phyloP scores from a whole-genome alignment of 1,284 basidiomycete species.

The Leucoagaricus sp. region DNA sequence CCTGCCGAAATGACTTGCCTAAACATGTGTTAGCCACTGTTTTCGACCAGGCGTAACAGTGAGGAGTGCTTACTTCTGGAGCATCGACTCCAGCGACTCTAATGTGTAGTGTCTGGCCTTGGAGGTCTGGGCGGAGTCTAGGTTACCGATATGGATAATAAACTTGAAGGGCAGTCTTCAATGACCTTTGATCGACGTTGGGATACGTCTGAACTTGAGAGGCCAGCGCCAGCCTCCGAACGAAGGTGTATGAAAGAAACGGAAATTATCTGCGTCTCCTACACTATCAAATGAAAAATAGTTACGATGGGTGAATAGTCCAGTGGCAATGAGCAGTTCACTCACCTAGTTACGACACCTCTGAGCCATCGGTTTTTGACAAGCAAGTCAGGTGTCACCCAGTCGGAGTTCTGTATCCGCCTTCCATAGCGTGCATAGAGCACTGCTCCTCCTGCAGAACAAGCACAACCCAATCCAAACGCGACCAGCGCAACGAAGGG shows the following conservation, averaged over 20 bases:
- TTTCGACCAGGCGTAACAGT: neutral
- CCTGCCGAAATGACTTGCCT: constrained; percentile 81
- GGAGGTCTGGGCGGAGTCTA: constrained; percentile 52
- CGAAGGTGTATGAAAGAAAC: constrained; percentile 82
- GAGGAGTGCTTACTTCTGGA: constrained; percentile 65
- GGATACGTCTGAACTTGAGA: constrained; percentile 67
- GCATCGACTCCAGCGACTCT: constrained; percentile 89
- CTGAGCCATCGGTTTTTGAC: constrained; percentile 26
- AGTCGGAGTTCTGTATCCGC: constrained; percentile 26
- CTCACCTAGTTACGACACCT: constrained; percentile 30
- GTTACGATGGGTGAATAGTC: neutral
- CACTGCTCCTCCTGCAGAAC: constrained; percentile 17
- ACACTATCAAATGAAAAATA: constrained; percentile 50
- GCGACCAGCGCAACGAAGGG: constrained; percentile 11
- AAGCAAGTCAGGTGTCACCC: constrained; percentile 26
- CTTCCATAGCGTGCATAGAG: constrained; percentile 24
- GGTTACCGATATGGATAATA: constrained; percentile 1
- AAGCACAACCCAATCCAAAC: constrained; percentile 19
- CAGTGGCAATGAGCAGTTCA: neutral
- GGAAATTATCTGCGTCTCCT: constrained; percentile 81
- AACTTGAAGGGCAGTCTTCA: neutral
- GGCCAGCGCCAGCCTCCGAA: constrained; percentile 70
- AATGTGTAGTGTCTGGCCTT: constrained; percentile 79
- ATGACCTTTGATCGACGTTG: constrained; percentile 60
- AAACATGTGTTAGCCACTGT: neutral